Evolutionary conservation across 2,329 filamentous ascomycete genomes (phyloP).

Genomic region (Aspergillus viridinutans): DNA sequence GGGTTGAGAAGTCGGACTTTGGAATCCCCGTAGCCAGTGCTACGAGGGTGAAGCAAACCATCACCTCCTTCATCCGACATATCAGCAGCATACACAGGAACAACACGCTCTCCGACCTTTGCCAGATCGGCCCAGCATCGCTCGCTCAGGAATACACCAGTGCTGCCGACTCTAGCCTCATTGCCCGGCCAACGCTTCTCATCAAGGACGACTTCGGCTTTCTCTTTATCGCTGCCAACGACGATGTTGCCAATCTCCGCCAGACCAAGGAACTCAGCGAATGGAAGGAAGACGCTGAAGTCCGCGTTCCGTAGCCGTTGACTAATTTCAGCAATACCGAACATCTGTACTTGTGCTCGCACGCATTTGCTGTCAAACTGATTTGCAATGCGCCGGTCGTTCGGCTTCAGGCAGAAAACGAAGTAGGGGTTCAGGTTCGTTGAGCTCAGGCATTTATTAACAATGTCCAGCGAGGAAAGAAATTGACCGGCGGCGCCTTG

Average conservation of each 20-base stretch:
- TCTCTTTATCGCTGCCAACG: conserved; percentile 88
- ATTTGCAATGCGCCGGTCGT: conserved; percentile 93
- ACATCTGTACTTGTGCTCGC: conserved; percentile 85
- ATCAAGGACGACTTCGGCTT: conserved; percentile 84
- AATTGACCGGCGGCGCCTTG: conserved; percentile 94
- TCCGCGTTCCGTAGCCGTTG: conserved; percentile 88
- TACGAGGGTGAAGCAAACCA: conserved; percentile 51
- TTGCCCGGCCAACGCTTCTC: conserved; percentile 89
- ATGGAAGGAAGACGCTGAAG: conserved; percentile 92
- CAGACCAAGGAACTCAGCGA: conserved; percentile 88
- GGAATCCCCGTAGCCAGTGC: conserved; percentile 43
- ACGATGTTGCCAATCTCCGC: conserved; percentile 79
- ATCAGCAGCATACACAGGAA: conserved; percentile 57
- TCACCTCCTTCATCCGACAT: conserved; percentile 57
- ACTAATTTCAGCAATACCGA: conserved; percentile 95
- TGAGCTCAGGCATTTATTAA: conserved; percentile 78
- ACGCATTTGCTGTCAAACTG: conserved; percentile 99
- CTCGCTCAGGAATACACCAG: conserved; percentile 93
- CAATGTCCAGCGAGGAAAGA: conserved; percentile 79
- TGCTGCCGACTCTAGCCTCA: conserved; percentile 84
- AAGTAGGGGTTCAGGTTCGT: conserved; percentile 90
- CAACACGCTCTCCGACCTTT: conserved; percentile 61
- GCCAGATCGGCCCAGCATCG: conserved; percentile 91
- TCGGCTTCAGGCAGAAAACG: conserved; percentile 94
- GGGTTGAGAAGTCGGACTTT: conserved; percentile 53